Base-by-base conservation (phyloP, 306 rosid species). In the Argentina anserina region DNA sequence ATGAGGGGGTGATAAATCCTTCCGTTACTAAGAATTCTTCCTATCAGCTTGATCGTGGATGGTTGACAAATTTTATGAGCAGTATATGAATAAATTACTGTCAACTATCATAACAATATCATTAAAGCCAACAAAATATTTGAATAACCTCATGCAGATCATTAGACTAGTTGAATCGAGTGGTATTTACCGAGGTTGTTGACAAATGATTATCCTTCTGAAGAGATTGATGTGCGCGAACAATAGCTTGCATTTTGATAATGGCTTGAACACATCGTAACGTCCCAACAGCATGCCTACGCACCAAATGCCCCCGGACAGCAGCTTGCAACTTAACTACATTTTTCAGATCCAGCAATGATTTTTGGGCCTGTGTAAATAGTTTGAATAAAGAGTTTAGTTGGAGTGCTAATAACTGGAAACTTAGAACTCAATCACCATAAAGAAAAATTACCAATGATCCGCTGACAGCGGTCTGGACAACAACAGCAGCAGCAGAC, bases 321-420 rank as follows among this genome's bases (percentile, higher is more conserved):
- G 86, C 92, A 82, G 99, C 97, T 88, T 95, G 99, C 90, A 95
- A 79, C 79, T 90, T 95, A 76, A 95, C 86, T 21, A 79, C 82
- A 69, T 83, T 87, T 84, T 86, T 85, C 40, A 60, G 80, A 82
- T 90, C 82, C 8, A 83, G 40, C 55, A 88, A 71, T 67, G 65
- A 83, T 73, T 76, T 84, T 69, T 33, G 90, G 71, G 92, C 97
- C 99, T 91, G 85, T 34, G 71, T 5, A 45, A 26, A 72, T 20
- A 43, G 67, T 62, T 71, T 58, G 59, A 39, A 37, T 7, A 70
- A 56, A 23, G 34, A 9, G 37, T 65, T 52, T 6, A 33, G 52
- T 82, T 55, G 72, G 45, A 10, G 40, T 34, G 64, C 56, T 59
- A 36, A 71, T 67, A 39, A 46, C 53, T 58, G 49, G 29, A 55